Base-by-base conservation (phyloP, 2,329 filamentous ascomycete genomes). In the Phialophora chinensis region DNA sequence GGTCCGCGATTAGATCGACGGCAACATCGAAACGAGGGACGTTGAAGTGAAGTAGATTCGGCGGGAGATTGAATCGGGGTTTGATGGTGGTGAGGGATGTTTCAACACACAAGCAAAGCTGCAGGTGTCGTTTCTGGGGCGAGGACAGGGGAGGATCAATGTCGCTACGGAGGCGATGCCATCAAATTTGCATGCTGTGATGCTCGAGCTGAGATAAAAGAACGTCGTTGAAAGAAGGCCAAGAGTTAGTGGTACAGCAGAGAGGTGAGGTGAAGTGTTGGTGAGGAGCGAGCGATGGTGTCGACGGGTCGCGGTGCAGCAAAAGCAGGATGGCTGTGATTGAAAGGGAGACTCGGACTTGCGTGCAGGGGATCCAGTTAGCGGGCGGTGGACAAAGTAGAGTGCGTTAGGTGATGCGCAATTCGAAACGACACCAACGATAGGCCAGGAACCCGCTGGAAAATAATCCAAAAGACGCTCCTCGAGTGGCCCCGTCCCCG, bases 1-100 rank as follows among this genome's bases (percentile, higher is more conserved):
- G 20, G 8, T 56, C 20, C 4, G 44, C 61, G 49, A 61, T 42
- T 52, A 66, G 60, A 58, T 63, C 17, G 63, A 60, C 23, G 63
- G 42, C 63, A 63, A 62, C 66, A 66, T 68, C 38, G 63, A 65
- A 68, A 68, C 63, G 66, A 68, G 55, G 47, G 66, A 68, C 66
- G 53, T 62, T 31, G 25, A 47, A 47, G 55, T 49, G 65, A 64
- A 38, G 61, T 66, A 53, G 57, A 60, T 63, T 35, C 29, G 60
- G 54, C 47, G 57, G 60, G 60, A 63, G 66, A 66, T 66, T 66
- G 63, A 66, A 50, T 61, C 42, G 56, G 60, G 60, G 59, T 49
- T 54, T 54, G 59, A 52, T 4, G 58, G 23, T 55, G 52, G 62
- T 55, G 63, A 63, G 58, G 54, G 29, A 57, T 33, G 47, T 56